Evolutionary conservation across 2,329 filamentous ascomycete genomes (phyloP), one percentile per base, ranked within the genome.

Genomic region (Penicillium sclerotigenum): DNA sequence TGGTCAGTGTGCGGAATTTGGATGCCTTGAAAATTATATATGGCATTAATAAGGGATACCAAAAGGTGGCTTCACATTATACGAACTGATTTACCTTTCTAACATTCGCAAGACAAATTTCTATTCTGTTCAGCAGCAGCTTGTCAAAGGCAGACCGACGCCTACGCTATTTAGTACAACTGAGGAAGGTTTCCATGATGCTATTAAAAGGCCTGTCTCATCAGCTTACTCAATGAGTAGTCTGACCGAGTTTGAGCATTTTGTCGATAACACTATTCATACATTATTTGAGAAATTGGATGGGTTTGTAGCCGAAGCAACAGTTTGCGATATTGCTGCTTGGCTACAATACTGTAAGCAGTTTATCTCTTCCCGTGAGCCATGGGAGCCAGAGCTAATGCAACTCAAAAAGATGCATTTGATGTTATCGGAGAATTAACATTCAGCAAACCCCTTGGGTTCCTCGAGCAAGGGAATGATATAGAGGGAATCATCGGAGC

Each of bases 161-260:
- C 62, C 58, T 22, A 66, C 64, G 1, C 53, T 66, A 7, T 66
- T 65, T 43, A 59, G 58, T 3, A 59, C 63, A 5, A 54, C 59
- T 4, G 59, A 66, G 37, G 76, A 79, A 50, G 62, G 53, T 1
- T 71, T 72, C 24, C 78, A 80, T 59, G 71, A 73, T 2, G 68
- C 62, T 10, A 73, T 76, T 7, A 77, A 75, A 45, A 69, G 73
- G 14, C 65, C 71, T 0, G 69, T 78, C 13, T 72, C 76, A 0
- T 65, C 67, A 33, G 68, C 72, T 0, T 79, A 79, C 57, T 71
- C 74, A 1, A 69, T 80, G 65, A 74, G 66, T 20, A 77, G 69
- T 0, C 56, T 79, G 13, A 68, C 77, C 6, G 71, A 73, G 11
- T 76, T 73, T 41, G 73, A 75, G 50, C 67, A 67, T 1, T 70